Evolutionary conservation across 352 stramenopile genomes (phyloP).

Genomic region (Globisporangium polare): DNA sequence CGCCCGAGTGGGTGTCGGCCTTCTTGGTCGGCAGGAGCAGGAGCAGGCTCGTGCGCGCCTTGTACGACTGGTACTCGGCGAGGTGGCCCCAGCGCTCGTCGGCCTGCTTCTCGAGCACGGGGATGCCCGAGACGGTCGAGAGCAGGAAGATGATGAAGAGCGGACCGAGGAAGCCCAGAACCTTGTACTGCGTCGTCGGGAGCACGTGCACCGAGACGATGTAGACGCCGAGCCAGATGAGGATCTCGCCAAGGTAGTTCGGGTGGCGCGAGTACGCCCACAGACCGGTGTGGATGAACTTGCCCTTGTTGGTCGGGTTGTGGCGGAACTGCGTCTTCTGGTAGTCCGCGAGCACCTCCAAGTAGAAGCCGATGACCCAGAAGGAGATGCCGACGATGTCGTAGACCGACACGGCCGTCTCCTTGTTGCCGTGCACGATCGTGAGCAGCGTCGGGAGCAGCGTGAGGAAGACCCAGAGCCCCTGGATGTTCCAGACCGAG

Average conservation of each 20-base stretch:
- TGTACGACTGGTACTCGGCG: slow-evolving; percentile 69
- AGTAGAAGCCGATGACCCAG: slow-evolving; percentile 64
- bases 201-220: slow-evolving; percentile 38
- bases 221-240: slow-evolving; percentile 83
- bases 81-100: slow-evolving; percentile 60
- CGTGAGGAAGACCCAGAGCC: slow-evolving; percentile 76
- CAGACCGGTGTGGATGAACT: slow-evolving; percentile 78
- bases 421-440: slow-evolving; percentile 30
- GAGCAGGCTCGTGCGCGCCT: slow-evolving; percentile 56
- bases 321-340: slow-evolving; percentile 81
- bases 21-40: slow-evolving; percentile 26
- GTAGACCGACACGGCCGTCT: slow-evolving; percentile 21
- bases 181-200: slow-evolving; percentile 32
- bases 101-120: slow-evolving; percentile 66
- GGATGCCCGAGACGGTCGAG: slow-evolving; percentile 57
- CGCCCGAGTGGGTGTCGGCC: slow-evolving; percentile 3
- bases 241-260: slow-evolving; percentile 91
- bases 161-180: slow-evolving; percentile 45
- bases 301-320: slow-evolving; percentile 55
- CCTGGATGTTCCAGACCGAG: slow-evolving; percentile 72
- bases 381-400: slow-evolving; percentile 43
- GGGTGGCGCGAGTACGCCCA: slow-evolving; percentile 89
- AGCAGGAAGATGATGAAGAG: slow-evolving; percentile 67
- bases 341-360: slow-evolving; percentile 73
- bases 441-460: slow-evolving; percentile 53